Conservation (phyloP, 2,329 filamentous ascomycete genomes). For the Thielaviopsis musarum region DNA sequence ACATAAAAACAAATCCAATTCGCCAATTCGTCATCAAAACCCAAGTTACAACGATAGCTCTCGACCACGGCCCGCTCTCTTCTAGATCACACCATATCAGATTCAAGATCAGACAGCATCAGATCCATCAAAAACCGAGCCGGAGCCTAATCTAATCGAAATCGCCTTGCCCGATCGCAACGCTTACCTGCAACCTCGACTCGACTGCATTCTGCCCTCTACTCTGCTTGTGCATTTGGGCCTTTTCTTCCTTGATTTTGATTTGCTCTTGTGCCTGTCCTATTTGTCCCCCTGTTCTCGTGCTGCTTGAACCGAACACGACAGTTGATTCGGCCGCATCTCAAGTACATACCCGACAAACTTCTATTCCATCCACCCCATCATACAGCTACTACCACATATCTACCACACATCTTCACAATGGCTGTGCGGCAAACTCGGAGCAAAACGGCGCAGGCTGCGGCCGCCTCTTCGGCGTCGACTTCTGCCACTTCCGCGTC, state of each 20-base stretch:
- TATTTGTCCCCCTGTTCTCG: not conserved
- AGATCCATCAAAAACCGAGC: not conserved
- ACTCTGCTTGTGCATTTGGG: not conserved
- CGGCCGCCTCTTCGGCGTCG: conserved; percentile 13
- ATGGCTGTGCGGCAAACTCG: conserved; percentile 14
- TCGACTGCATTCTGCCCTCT: too few relatives aligned
- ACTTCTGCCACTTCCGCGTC: conserved; percentile 21
- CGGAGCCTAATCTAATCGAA: not conserved
- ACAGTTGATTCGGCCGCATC: not conserved
- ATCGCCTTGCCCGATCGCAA: not conserved
- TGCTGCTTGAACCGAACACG: not conserved
- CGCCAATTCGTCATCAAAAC: not conserved
- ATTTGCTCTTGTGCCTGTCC: not conserved
- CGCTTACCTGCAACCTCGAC: not conserved
- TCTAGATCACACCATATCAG: not conserved
- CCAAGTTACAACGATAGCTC: not conserved
- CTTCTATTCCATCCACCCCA: not conserved
- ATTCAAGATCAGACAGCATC: not conserved
- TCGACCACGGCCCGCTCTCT: not conserved
- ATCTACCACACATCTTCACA: not conserved
- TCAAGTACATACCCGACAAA: not conserved
- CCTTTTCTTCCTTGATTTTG: not conserved
- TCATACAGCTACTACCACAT: not conserved
- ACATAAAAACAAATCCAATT: not conserved
- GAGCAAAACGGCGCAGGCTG: conserved; percentile 14